Evolutionary conservation across 768 basidiomycete genomes (phyloP), one percentile per base, ranked within the genome.

Genomic region (Megacollybia marginata): DNA sequence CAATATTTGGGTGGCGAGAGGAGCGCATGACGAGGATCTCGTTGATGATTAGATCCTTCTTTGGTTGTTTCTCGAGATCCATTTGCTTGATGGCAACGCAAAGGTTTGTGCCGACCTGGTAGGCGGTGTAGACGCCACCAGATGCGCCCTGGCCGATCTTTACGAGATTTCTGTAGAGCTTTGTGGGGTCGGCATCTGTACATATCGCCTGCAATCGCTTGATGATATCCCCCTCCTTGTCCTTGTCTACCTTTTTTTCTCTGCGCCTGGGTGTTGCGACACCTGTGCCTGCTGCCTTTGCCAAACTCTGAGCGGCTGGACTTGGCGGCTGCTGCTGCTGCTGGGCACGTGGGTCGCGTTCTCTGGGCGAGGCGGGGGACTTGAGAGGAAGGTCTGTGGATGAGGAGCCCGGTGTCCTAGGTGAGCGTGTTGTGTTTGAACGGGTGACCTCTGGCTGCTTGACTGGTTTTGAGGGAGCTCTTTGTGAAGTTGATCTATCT

Each of bases 61-160:
- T 98, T 38, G 96, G 96, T 61, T 98, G 96, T 71, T 98, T 96
- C 68, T 98, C 94, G 31, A 99, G 78, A 74, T 99, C 96, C 96
- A 98, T 99, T 69, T 98, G 95, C 69, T 99, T 99, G 79, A 99
- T 99, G 38, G 96, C 96, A 33, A 98, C 96, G 10, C 83, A 88
- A 32, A 90, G 59, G 66, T 96, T 95, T 31, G 90, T 92, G 38
- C 94, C 93, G 54, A 95, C 88, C 71, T 98, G 94, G 63, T 96
- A 96, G 13, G 95, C 95, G 11, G 94, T 97, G 69, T 96, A 99
- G 2, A 98, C 96, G 56, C 95, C 95, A 36, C 96, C 95, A 16
- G 91, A 95, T 13, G 96, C 95, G 52, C 95, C 96, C 66, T 98
- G 95, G 36, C 95, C 96, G 61, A 98, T 96, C 79, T 97, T 98